Evolutionary conservation across 1,284 basidiomycete species (phyloP), one percentile per base, ranked within the genome.

Genomic region (Apiotrichum laibachii): DNA sequence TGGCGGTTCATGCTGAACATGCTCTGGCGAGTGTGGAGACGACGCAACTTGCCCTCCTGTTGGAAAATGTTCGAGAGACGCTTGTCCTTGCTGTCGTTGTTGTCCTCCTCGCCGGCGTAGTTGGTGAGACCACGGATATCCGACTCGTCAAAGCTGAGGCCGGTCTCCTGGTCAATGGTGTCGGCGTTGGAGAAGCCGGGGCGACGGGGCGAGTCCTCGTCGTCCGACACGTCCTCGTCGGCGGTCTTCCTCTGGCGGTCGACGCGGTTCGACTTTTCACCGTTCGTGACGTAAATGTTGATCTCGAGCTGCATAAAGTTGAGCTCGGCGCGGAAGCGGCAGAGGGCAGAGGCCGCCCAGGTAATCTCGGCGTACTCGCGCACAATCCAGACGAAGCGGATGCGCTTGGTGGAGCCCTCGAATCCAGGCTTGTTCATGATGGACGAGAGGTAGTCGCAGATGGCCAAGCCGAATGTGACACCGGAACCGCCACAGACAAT

Each of bases 301-400:
- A 93, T 79, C 63, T 88, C 85, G 11, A 93, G 79, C 42, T 84
- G 81, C 6, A 83, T 79, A 5, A 78, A 66, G 1, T 85, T 80
- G 18, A 88, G 81, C 76, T 89, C 82, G 48, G 83, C 80, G 70
- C 85, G 83, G 77, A 89, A 92, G 34, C 83, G 81, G 21, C 87
- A 82, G 31, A 93, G 72, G 48, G 85, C 80, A 3, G 85, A 81
- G 0, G 90, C 88, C 56, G 88, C 86, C 90, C 90, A 92, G 60
- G 88, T 86, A 48, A 92, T 81, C 72, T 92, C 89, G n/a, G 86
- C 56, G 72, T 87, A 90, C 71, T 92, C 90, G 53, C 89, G 82
- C 50, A 91, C 81, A 53, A 92, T 83, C 90, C 91, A 93, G 6
- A 92, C 84, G 65, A 93, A 90, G 33, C 89, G 82, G 0, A 92